phyloP scores from a whole-genome alignment of 2,329 filamentous ascomycete genomes.

The Westerdykella sp. region DNA sequence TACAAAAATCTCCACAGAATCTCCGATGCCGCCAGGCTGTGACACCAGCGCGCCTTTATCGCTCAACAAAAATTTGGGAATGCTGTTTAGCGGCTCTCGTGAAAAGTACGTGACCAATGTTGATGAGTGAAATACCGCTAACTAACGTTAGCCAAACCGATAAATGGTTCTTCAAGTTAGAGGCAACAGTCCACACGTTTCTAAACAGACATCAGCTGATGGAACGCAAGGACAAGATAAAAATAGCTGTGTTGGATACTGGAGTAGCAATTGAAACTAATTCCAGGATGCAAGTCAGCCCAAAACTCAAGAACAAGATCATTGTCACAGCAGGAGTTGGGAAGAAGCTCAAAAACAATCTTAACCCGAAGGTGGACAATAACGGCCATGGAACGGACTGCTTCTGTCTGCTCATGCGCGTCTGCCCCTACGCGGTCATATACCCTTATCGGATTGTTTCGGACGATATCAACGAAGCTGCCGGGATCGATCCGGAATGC shows the following conservation, averaged over 20 bases:
- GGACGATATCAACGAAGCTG: not conserved
- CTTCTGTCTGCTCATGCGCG: not conserved
- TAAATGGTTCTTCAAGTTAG: not conserved
- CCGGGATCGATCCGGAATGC: not conserved
- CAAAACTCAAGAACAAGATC: not conserved
- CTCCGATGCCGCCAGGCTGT: not conserved
- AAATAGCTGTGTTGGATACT: not conserved
- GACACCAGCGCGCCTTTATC: not conserved
- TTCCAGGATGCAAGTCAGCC: not conserved
- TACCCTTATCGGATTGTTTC: not conserved
- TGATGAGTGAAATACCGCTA: not conserved
- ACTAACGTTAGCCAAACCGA: not conserved
- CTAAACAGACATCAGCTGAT: not conserved
- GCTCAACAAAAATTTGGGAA: not conserved
- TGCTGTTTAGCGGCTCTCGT: not conserved
- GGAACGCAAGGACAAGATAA: not conserved
- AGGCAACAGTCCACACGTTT: not conserved
- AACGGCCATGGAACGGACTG: conserved; percentile 3
- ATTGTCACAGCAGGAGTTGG: not conserved
- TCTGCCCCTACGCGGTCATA: not conserved
- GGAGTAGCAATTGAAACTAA: not conserved
- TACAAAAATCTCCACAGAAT: no score
- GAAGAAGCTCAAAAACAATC: not conserved
- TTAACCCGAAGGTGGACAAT: not conserved
- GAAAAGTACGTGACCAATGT: not conserved